Evolutionary conservation across 306 rosid species (phyloP).

Genomic region (Coriaria nepalensis): DNA sequence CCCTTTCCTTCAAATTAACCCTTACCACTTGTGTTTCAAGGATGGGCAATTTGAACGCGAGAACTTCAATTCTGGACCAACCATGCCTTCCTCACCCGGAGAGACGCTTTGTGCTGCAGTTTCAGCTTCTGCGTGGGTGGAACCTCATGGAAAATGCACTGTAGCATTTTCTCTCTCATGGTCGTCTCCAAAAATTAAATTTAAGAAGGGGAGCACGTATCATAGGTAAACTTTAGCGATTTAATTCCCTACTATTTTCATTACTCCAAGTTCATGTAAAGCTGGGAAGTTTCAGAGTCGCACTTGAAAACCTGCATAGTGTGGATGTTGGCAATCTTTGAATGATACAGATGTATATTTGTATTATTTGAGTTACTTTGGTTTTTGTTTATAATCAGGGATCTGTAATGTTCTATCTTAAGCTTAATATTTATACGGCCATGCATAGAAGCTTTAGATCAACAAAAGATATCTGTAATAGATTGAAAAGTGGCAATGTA

Average conservation of each 20-base stretch:
- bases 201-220: slow-evolving; percentile 74
- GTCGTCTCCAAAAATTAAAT: slow-evolving; percentile 95
- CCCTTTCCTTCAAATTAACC: background rate
- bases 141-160: slow-evolving; percentile 96
- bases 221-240: slow-evolving; percentile 36
- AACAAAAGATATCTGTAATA: too few relatives aligned
- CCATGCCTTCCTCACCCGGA: slow-evolving; percentile 81
- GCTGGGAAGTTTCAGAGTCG: background rate
- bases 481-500: background rate
- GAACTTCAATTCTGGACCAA: slow-evolving; percentile 67
- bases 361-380: too few relatives aligned
- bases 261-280: too few relatives aligned
- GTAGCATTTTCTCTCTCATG: slow-evolving; percentile 87
- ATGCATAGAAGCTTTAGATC: too few relatives aligned
- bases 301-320: background rate
- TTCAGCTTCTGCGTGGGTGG: slow-evolving; percentile 94
- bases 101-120: slow-evolving; percentile 94
- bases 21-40: slow-evolving; percentile 25
- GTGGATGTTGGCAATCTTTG: too few relatives aligned
- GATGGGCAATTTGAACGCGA: slow-evolving; percentile 85
- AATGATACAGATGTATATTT: too few relatives aligned
- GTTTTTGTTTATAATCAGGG: too few relatives aligned
- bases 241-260: slow-evolving; percentile 5
- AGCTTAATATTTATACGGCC: too few relatives aligned
- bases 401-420: too few relatives aligned